Evolutionary conservation across 495 filamentous ascomycete genomes (phyloP).

Genomic region (Penicillium flavigenum): DNA sequence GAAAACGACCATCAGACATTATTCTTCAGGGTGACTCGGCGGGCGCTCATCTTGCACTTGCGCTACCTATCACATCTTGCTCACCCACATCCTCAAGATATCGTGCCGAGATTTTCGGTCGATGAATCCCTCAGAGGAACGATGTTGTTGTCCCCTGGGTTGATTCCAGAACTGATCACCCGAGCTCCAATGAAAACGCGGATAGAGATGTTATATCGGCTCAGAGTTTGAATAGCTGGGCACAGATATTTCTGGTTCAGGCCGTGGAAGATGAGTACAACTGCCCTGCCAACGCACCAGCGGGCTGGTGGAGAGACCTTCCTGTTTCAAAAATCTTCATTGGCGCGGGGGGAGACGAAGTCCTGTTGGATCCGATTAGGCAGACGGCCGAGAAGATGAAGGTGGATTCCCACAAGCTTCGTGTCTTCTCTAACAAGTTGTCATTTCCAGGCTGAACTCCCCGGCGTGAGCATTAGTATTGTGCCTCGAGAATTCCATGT

Average conservation of each 20-base stretch:
- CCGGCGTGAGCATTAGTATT: neutral
- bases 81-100: conserved; percentile 47
- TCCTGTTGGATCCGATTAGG: conserved; percentile 9
- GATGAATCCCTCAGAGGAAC: conserved; percentile 10
- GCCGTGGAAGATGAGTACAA: neutral
- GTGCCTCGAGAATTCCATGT: conserved; percentile 6
- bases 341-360: conserved; percentile 7
- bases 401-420: neutral
- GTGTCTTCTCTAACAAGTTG: neutral
- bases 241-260: neutral
- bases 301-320: conserved; percentile 7
- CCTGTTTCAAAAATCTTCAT: conserved; percentile 11
- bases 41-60: conserved; percentile 51
- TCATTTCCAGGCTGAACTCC: neutral
- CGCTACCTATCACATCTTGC: conserved; percentile 51
- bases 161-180: conserved; percentile 6
- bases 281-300: neutral
- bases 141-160: conserved; percentile 18
- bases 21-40: conserved; percentile 56
- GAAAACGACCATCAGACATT: conserved; percentile 40
- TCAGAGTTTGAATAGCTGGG: neutral
- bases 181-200: conserved; percentile 11
- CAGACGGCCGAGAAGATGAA: neutral
- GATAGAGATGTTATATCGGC: conserved; percentile 5
- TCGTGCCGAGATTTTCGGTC: conserved; percentile 13